These are phyloP conservation scores for Butyriboletus appendiculatus DNA, from an alignment of 1,284 basidiomycete genomes.

Conservation along the genomic window DNA sequence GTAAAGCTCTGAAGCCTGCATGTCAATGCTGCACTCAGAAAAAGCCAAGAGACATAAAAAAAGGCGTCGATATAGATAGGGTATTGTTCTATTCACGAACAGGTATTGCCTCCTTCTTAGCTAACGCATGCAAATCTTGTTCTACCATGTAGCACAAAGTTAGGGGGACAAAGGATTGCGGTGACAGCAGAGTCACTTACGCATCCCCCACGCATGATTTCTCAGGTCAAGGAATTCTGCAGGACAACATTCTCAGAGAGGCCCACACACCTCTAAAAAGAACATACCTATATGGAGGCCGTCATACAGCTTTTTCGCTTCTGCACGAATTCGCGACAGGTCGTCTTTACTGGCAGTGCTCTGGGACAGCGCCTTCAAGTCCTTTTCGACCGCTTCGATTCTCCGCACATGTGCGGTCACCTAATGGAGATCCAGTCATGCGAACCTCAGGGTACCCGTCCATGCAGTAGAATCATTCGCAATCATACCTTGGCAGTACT, in stretches of 20 bases:
- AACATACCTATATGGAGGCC: constrained; percentile 72
- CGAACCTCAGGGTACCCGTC: constrained; percentile 24
- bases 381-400: constrained; percentile 88
- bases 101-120: constrained; percentile 64
- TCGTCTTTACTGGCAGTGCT: constrained; percentile 77
- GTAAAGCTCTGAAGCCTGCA: not conserved
- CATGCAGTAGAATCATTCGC: not conserved
- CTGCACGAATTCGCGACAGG: constrained; percentile 67
- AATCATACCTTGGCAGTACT: constrained; percentile 77
- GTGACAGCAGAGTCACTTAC: constrained; percentile 48
- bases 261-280: not conserved
- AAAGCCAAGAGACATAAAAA: not conserved
- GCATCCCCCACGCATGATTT: constrained; percentile 81
- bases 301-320: constrained; percentile 86
- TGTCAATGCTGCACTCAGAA: not conserved
- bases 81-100: constrained; percentile 46
- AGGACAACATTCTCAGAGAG: not conserved
- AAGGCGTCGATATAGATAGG: not conserved
- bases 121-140: constrained; percentile 75
- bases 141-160: constrained; percentile 45
- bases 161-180: not conserved
- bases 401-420: constrained; percentile 83
- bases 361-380: constrained; percentile 75
- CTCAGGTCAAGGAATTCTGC: constrained; percentile 73
- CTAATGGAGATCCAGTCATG: constrained; percentile 39